A percentile compares a stretch with the other conserved stretches of the same genome.
These are phyloP conservation scores for Trametes cubensis DNA, from an alignment of 768 basidiomycete species.

Conservation along the genomic window DNA sequence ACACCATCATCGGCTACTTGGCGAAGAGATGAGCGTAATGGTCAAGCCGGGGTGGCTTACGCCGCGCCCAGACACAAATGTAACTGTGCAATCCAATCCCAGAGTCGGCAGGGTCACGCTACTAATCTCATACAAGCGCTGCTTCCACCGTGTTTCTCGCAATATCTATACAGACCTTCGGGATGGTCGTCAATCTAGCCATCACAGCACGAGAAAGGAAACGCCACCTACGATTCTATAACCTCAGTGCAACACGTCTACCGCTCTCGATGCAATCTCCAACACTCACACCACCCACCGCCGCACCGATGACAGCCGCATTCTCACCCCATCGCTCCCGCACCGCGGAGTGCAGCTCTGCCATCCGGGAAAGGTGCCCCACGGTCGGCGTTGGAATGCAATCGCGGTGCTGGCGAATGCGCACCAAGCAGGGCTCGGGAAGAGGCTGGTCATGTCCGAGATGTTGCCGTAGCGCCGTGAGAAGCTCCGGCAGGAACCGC, in stretches of 20 bases:
- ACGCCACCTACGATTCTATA: conserved; percentile 22
- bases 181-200: background rate
- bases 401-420: conserved; percentile 53
- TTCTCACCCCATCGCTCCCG: conserved; percentile 43
- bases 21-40: too few relatives aligned
- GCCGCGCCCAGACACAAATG: too few relatives aligned
- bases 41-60: too few relatives aligned
- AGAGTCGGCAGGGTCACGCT: too few relatives aligned
- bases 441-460: conserved; percentile 28
- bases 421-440: conserved; percentile 59
- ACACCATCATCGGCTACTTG: too few relatives aligned
- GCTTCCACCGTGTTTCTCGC: too few relatives aligned
- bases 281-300: conserved; percentile 84
- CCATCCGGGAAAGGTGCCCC: conserved; percentile 74
- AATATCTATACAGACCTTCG: background rate
- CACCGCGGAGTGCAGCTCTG: conserved; percentile 53
- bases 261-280: conserved; percentile 84
- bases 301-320: conserved; percentile 78
- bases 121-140: too few relatives aligned
- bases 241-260: conserved; percentile 43
- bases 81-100: too few relatives aligned
- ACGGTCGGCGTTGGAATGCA: conserved; percentile 82
- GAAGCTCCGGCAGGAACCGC: conserved; percentile 31
- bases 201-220: background rate
- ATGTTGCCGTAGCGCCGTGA: conserved; percentile 32